These are phyloP conservation scores for Endoconidiophora polonica DNA, from an alignment of 2,329 filamentous ascomycete genomes.

Conservation along the genomic window DNA sequence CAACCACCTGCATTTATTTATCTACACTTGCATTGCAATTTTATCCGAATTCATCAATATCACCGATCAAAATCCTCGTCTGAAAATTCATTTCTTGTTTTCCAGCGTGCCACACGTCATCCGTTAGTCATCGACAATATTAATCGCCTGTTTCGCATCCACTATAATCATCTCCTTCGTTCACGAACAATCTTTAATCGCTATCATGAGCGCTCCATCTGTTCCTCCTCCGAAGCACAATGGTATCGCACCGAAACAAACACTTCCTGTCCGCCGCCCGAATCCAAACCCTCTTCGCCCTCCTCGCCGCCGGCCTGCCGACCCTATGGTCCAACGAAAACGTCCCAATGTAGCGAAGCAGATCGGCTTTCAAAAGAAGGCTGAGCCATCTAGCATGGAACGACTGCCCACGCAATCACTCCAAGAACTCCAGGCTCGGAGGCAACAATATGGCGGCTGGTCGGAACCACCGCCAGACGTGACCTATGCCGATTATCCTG, in stretches of 20 bases:
- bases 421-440: conserved; percentile 23
- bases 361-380: conserved; percentile 11
- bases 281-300: conserved; percentile 9
- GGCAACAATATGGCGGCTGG: conserved; percentile 39
- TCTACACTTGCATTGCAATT: no score
- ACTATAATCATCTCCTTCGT: neutral
- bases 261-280: conserved; percentile 4
- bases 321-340: conserved; percentile 12
- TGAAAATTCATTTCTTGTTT: no score
- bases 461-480: conserved; percentile 31
- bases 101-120: no score
- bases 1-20: no score
- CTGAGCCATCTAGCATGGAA: conserved; percentile 7
- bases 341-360: conserved; percentile 6
- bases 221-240: conserved; percentile 17
- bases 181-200: neutral
- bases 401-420: conserved; percentile 7
- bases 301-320: conserved; percentile 8
- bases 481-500: conserved; percentile 41
- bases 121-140: no score
- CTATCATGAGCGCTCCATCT: conserved; percentile 29
- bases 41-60: no score
- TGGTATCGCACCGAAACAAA: conserved; percentile 16
- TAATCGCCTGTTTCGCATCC: neutral
- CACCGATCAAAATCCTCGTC: no score